Percentiles rank a stretch among this genome's conserved stretches.
These are phyloP conservation scores for Trametes cubensis DNA, from an alignment of 768 basidiomycete genomes.

Conservation along the genomic window DNA sequence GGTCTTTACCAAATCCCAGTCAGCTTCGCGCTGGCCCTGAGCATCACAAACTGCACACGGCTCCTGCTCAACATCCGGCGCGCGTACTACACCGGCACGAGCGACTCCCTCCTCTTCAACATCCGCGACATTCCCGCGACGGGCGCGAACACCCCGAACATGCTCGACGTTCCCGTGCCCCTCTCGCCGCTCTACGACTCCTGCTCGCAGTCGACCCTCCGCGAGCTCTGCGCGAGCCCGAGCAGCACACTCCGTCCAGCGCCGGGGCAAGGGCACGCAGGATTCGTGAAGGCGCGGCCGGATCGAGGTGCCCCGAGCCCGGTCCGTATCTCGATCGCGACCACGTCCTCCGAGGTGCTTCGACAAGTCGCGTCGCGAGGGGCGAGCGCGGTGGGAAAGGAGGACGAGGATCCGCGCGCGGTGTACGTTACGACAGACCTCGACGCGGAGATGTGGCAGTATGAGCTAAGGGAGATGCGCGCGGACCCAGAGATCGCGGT, in stretches of 20 bases:
- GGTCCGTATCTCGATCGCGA: conserved; percentile 9
- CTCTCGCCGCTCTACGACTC: background rate
- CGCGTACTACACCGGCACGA: conserved; percentile 32
- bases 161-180: conserved; percentile 10
- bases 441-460: conserved; percentile 18
- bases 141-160: conserved; percentile 17
- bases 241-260: conserved; percentile 1
- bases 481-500: conserved; percentile 1
- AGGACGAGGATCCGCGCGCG: background rate
- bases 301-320: background rate
- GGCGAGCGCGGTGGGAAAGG: background rate
- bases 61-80: conserved; percentile 37
- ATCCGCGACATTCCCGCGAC: conserved; percentile 17
- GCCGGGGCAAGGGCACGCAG: background rate
- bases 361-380: background rate
- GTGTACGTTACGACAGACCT: conserved; percentile 12
- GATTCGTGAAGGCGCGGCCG: too few species aligned
- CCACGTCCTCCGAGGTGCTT: conserved; percentile 3
- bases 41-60: conserved; percentile 36
- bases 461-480: conserved; percentile 23
- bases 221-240: conserved; percentile 1
- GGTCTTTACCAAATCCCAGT: conserved; percentile 34
- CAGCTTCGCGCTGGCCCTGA: conserved; percentile 34
- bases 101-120: conserved; percentile 21
- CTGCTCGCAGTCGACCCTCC: conserved; percentile 4